These are phyloP conservation scores for Durio zibethinus DNA, from an alignment of 345 rosid genomes.

Conservation along the genomic window DNA sequence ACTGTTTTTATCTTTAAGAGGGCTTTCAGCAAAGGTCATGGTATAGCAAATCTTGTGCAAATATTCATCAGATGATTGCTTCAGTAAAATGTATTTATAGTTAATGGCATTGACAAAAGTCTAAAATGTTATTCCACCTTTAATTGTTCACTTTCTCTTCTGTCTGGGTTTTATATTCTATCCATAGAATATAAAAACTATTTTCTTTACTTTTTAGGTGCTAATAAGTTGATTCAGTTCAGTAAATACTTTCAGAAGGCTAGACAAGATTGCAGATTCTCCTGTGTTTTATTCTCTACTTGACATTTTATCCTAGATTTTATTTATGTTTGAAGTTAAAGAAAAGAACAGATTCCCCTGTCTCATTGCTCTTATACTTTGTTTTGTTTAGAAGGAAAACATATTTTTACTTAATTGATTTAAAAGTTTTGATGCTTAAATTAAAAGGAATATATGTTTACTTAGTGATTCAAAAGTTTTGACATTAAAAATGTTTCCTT, in stretches of 20 bases:
- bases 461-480: background rate
- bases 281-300: background rate
- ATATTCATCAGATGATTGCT: background rate
- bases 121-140: background rate
- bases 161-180: slow-evolving; percentile 5
- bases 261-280: background rate
- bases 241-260: too few species aligned
- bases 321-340: background rate
- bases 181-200: too few species aligned
- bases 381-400: background rate
- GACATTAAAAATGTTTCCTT: background rate
- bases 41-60: background rate
- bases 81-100: background rate
- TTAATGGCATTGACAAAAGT: background rate
- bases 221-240: background rate
- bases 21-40: background rate
- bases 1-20: background rate
- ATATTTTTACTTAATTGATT: background rate
- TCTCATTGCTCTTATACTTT: background rate
- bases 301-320: background rate
- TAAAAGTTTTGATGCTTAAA: background rate
- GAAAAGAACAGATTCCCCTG: background rate
- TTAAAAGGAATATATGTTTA: background rate
- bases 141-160: background rate
- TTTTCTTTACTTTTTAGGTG: background rate